Conservation (phyloP, 2,329 filamentous ascomycete species). For the Cordyceps cateniannulata region DNA sequence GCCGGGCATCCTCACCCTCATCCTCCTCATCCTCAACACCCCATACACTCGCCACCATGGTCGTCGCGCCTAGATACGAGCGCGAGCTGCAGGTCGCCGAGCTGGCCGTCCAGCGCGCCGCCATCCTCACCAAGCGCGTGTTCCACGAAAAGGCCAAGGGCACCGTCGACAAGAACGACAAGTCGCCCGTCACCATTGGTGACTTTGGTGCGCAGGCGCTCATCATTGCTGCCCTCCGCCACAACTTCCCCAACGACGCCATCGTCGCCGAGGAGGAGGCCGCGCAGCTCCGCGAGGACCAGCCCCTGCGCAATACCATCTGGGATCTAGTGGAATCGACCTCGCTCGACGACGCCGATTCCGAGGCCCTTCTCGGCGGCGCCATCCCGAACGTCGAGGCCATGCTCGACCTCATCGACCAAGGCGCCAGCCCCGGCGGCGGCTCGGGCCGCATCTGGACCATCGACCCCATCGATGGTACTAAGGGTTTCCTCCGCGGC, state of each 20-base stretch:
- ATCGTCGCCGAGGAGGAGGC: conserved; percentile 96
- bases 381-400: conserved; percentile 59
- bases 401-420: conserved; percentile 62
- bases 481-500: conserved; percentile 91
- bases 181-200: conserved; percentile 93
- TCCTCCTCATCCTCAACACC: background rate
- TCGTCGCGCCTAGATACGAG: conserved; percentile 47
- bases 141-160: conserved; percentile 84
- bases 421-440: conserved; percentile 65
- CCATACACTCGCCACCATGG: conserved; percentile 25
- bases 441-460: conserved; percentile 81
- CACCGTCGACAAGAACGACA: conserved; percentile 83
- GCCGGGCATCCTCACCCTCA: conserved; percentile 12
- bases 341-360: conserved; percentile 51
- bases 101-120: conserved; percentile 77
- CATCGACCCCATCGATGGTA: conserved; percentile 95
- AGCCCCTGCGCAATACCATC: conserved; percentile 58
- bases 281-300: conserved; percentile 66
- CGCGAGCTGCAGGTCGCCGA: conserved; percentile 78
- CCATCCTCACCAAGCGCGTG: conserved; percentile 47
- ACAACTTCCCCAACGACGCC: conserved; percentile 84
- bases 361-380: conserved; percentile 62
- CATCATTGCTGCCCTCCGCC: conserved; percentile 83
- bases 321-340: conserved; percentile 76
- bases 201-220: conserved; percentile 97